A percentile compares a stretch with the other conserved stretches of the same genome.
phyloP scores from a whole-genome alignment of 2,329 filamentous ascomycete genomes.

The Acrodontium crateriforme region DNA sequence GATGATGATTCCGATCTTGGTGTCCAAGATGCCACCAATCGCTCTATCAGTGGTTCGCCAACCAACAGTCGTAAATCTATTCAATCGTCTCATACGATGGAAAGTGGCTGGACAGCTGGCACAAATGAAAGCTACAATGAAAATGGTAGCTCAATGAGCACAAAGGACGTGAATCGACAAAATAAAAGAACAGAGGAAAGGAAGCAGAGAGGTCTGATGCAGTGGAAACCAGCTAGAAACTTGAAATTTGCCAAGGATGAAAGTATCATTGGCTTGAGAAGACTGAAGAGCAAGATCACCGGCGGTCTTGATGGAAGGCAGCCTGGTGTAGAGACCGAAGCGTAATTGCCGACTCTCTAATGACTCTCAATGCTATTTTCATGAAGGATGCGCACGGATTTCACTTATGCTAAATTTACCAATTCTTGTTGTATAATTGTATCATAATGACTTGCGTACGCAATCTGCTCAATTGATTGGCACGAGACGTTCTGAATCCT shows the following conservation, averaged over 20 bases:
- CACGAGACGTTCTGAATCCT: no score
- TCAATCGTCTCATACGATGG: conserved; percentile 11
- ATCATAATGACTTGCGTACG: no score
- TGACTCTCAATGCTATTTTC: no score
- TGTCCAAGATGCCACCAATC: conserved; percentile 40
- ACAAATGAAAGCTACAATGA: conserved; percentile 16
- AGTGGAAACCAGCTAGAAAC: conserved; percentile 85
- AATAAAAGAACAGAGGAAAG: conserved; percentile 62
- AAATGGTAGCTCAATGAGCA: conserved; percentile 9
- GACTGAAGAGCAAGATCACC: conserved; percentile 62
- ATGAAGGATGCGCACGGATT: no score
- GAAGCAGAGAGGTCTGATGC: conserved; percentile 82
- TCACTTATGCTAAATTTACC: no score
- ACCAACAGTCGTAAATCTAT: conserved; percentile 11
- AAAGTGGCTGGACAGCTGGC: conserved; percentile 20
- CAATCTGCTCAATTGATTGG: no score
- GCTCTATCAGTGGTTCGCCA: conserved; percentile 10
- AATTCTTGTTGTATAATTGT: no score
- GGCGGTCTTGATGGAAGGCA: conserved; percentile 61
- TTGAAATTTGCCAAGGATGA: conserved; percentile 78
- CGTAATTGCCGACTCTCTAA: no score
- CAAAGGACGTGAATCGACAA: conserved; percentile 49
- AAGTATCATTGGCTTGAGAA: conserved; percentile 61
- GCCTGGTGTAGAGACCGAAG: conserved; percentile 68
- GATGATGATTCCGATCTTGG: conserved; percentile 40